Evolutionary conservation across 306 rosid species (phyloP).

Genomic region (Rosa chinensis): DNA sequence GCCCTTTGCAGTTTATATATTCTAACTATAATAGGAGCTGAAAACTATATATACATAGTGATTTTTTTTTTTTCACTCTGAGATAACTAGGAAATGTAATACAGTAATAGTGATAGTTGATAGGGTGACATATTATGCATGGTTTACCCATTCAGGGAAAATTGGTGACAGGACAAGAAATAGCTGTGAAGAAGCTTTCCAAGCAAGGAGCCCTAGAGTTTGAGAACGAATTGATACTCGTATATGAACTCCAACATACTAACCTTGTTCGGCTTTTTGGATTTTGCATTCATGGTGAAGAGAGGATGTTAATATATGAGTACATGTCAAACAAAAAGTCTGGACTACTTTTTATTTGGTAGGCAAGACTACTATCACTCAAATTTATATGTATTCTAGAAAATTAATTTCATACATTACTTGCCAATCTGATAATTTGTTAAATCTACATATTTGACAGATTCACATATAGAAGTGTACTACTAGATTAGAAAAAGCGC

Average conservation of each 20-base stretch:
- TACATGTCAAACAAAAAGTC: conserved; percentile 14
- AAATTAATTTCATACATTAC: background rate
- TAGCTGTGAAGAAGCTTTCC: conserved; percentile 44
- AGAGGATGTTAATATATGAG: conserved; percentile 17
- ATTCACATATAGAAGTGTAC: background rate
- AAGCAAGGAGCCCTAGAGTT: conserved; percentile 14
- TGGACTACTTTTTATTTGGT: conserved; percentile 10
- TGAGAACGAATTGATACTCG: conserved; percentile 6
- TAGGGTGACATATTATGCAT: too few species aligned
- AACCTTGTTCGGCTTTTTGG: conserved; percentile 12
- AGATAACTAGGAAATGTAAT: too few species aligned
- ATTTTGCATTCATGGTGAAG: conserved; percentile 10
- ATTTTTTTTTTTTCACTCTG: too few species aligned
- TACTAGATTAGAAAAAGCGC: background rate
- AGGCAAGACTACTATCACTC: background rate
- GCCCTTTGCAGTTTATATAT: too few species aligned
- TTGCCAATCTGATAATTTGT: background rate
- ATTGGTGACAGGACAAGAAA: conserved; percentile 5
- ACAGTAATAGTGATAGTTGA: too few species aligned
- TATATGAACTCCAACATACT: conserved; percentile 10
- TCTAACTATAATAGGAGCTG: too few species aligned
- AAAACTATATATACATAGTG: too few species aligned
- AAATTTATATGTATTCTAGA: background rate
- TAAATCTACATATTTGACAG: background rate
- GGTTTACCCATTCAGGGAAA: too few species aligned